Conservation (phyloP, 495 filamentous ascomycete species). For the Xylaria intraflava region DNA sequence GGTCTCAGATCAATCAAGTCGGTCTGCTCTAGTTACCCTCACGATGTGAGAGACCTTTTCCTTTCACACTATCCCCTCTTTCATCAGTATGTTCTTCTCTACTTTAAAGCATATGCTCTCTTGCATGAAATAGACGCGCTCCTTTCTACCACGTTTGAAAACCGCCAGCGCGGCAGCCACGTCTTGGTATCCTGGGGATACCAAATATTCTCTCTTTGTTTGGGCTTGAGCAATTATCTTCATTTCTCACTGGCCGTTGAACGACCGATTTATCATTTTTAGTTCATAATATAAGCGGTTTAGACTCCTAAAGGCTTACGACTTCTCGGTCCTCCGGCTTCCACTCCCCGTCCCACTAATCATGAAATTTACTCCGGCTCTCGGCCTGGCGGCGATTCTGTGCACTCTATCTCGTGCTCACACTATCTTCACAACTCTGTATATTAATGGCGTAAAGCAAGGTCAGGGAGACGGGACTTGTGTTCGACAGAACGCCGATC, state of each 20-base stretch:
- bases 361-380: conserved; percentile 14
- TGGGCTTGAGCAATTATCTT: conserved; percentile 2
- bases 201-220: background rate
- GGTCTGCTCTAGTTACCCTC: background rate
- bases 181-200: background rate
- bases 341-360: background rate
- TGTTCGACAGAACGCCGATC: conserved; percentile 46
- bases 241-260: background rate
- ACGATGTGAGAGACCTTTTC: background rate
- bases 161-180: background rate
- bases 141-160: background rate
- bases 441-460: conserved; percentile 40
- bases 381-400: conserved; percentile 1
- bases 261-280: background rate
- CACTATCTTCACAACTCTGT: conserved; percentile 52
- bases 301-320: no score
- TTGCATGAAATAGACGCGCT: background rate
- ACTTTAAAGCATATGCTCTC: background rate
- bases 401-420: conserved; percentile 34
- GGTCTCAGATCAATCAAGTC: background rate
- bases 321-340: background rate
- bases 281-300: background rate
- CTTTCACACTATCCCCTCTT: background rate
- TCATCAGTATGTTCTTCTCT: background rate
- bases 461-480: conserved; percentile 51